Percentiles rank a stretch among this genome's conserved stretches.
Evolutionary conservation across 805 yeast genomes (phyloP).

Genomic region (Zygosaccharomyces kombuchaensis): DNA sequence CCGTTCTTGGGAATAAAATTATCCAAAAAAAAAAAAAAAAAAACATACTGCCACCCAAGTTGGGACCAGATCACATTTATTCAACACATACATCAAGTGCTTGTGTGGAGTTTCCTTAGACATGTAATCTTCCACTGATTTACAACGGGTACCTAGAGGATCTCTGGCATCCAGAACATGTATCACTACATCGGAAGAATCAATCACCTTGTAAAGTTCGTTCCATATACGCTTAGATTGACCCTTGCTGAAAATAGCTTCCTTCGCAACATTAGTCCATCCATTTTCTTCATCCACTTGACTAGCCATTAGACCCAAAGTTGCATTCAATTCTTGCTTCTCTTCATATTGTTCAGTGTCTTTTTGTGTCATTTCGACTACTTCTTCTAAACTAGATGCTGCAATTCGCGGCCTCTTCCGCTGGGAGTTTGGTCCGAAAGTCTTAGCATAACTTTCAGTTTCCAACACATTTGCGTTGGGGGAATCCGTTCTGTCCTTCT

Average conservation of each 20-base stretch:
- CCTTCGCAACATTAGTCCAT: slow-evolving; percentile 86
- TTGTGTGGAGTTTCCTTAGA: slow-evolving; percentile 93
- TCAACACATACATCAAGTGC: slow-evolving; percentile 88
- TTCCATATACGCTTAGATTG: slow-evolving; percentile 99
- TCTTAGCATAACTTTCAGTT: slow-evolving; percentile 72
- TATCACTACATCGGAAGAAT: slow-evolving; percentile 94
- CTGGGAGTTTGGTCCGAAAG: slow-evolving; percentile 95
- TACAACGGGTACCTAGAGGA: slow-evolving; percentile 94
- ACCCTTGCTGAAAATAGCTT: slow-evolving; percentile 92
- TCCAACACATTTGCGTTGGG: slow-evolving; percentile 80
- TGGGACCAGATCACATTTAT: slow-evolving; percentile 97
- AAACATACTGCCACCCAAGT: slow-evolving; percentile 99
- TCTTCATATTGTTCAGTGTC: slow-evolving; percentile 64
- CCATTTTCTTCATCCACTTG: slow-evolving; percentile 61
- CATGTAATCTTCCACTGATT: slow-evolving; percentile 86
- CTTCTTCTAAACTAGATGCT: slow-evolving; percentile 72
- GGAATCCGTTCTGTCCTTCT: slow-evolving; percentile 68
- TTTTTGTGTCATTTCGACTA: slow-evolving; percentile 53
- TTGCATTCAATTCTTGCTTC: slow-evolving; percentile 67
- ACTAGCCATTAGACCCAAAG: slow-evolving; percentile 77
- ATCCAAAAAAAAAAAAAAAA: slow-evolving; percentile 15
- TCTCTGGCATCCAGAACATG: slow-evolving; percentile 97
- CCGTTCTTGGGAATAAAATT: slow-evolving; percentile 8
- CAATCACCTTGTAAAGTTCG: slow-evolving; percentile 93
- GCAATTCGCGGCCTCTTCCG: slow-evolving; percentile 85